Evolutionary conservation across 164 flowering plant genomes (phyloP), one percentile per base, ranked within the genome.

Genomic region (Nymphaea colorata): DNA sequence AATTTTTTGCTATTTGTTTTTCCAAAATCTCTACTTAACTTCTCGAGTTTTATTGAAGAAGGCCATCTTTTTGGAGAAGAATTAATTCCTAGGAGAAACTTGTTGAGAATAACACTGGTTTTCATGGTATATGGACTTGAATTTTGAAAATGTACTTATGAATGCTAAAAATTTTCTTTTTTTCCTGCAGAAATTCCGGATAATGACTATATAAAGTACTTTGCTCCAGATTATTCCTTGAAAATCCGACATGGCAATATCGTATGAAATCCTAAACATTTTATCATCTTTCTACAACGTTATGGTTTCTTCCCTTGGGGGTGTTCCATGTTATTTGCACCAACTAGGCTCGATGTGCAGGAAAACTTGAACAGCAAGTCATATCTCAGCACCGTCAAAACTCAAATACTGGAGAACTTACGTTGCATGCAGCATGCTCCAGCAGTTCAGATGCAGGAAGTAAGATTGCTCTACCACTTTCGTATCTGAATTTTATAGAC

Each of bases 381-480:
- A n/a, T 94, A 94, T 76, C 73, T 94, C 47, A 76, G 89, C 82
- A 72, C 92, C 59, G 88, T 94, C 66, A 90, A 92, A 75, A 74
- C 82, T 82, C 96, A 94, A 80, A 96, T 94, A n/a, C 45, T 90
- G 70, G 99, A 94, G 80, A 90, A 87, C 76, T 89, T 94, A 59
- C 91, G 96, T 3, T 80, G 74, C 78, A 88, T 94, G 69, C 96
- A 94, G 71, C 96, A 90, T 83, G 96, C 98, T 69, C 99, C 98
- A 16, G 73, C 93, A 73, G 98, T 94, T 41, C 99, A 94, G 76
- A 84, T 94, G 99, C 99, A 94, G 62, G 99, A 94, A 95, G 99
- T 92, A 67, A 76, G 82, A 2, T 47, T 47, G 36, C 36, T 25
- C 36, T 25, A 25, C 36, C 36, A 25, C 36, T 25, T 25, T 25